Evolutionary conservation across 306 rosid species (phyloP), one percentile per base, ranked within the genome.

Genomic region (Castanea crenata): DNA sequence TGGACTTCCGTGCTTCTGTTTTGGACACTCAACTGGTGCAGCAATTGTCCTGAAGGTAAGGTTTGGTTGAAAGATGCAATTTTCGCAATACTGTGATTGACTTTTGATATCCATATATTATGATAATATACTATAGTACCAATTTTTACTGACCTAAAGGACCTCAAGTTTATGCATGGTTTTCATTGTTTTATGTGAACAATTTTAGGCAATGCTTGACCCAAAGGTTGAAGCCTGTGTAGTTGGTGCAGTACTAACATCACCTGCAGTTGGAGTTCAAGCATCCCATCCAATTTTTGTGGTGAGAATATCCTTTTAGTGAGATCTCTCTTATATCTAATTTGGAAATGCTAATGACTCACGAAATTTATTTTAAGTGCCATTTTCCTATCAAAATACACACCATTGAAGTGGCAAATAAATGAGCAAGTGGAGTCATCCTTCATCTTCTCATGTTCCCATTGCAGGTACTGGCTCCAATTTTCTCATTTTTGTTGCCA

Each of bases 1-100:
- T 2, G 96, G 90, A 9, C 85, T 90, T 44, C 98, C 97, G 20
- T 91, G 94, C 79, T 90, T 95, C 80, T 93, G 92, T 83, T 90
- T 88, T 81, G 98, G 92, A 71, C 99, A 95, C 84, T 95, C 99
- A 64, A 95, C 99, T 10, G 98, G 99, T 54, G 98, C 88, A 74
- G 97, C 99, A 69, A 95, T 95, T 73, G 70, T 86, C 65, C 90
- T 95, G 1, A 95, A 95, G 97, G 99, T 95, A 84, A 52, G 41
- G 6, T 27, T 67, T 74, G 38, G 27, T 67, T 31, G 19, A 29
- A 49, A 14, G 29, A 13, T 54, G 77, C 71, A 35, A 75, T 49
- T 35, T 76, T 71, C 52, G 63, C 69, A 32, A 77, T 83, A 14
- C 57, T 38, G 25, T 58, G 52, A 11, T 9, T 46, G 52, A 38